Evolutionary conservation across 371 early-diverging fungal genomes (phyloP), one percentile per base, ranked within the genome.

Genomic region (Mucor circinelloides): DNA sequence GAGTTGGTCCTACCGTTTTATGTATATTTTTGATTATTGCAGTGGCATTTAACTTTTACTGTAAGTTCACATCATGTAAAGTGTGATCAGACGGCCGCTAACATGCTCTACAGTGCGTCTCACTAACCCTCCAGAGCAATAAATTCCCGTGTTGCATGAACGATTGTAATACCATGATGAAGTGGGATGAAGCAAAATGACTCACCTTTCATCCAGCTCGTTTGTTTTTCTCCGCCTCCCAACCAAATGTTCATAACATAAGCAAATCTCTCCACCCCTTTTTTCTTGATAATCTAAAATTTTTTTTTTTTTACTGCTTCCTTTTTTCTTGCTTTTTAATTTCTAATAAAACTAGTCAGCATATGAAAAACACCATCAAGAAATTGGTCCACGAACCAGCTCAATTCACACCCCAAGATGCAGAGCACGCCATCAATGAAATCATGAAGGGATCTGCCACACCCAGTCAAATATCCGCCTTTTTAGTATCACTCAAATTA

Each of bases 391-490:
- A 82, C 9, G 71, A 83, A 13, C 93, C 95, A 1, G 68, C 79
- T 1, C 69, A 82, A 19, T 93, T 95, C 72, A 86, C 91, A 13
- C 73, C 91, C 0, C 79, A 85, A 1, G 85, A 90, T 64, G 94
- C 92, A 1, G 76, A 83, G 42, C 50, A 59, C 13, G 91, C 92
- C 13, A 80, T 94, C 50, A 73, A 84, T 36, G 86, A 85, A 54
- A 93, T 97, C 61, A 93, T 98, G 92, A 73, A 76, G 19, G 91
- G 91, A 8, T 62, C 83, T 25, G 92, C 91, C 1, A 90, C 91
- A 25, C 86, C 84, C 10, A 90, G 95, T 21, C 98, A 97, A 77
- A 91, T 93, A 55, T 92, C 93, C 12, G 93, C 93, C 0, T 96
- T 96, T 64, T 82, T 97, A 31, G 80, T 91, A 2, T 88, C 89